Conservation (phyloP, 352 stramenopile species). For the Phytophthora hybrid region DNA sequence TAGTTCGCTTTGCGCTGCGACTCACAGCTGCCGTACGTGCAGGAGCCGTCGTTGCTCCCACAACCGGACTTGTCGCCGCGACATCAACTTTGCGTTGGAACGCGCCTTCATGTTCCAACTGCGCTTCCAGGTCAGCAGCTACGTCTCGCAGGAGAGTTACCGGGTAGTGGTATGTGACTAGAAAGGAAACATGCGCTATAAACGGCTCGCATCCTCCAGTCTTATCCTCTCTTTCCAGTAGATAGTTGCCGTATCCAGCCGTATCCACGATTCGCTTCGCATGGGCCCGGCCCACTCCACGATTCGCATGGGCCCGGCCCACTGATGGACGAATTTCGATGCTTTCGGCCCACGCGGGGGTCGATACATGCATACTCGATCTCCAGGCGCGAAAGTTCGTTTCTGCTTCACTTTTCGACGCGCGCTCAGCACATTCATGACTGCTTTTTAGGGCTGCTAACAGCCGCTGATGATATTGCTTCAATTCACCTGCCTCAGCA, state of each 20-base stretch:
- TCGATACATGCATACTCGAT: constrained; percentile 1
- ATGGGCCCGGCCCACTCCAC: neutral
- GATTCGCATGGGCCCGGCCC: neutral
- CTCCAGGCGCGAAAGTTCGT: neutral
- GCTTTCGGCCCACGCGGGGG: constrained; percentile 3
- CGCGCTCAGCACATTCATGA: neutral
- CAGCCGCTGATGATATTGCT: neutral
- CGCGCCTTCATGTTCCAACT: constrained; percentile 10
- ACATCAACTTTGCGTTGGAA: neutral
- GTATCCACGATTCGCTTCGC: neutral
- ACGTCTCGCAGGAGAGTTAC: neutral
- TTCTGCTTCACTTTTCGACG: neutral
- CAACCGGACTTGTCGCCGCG: neutral
- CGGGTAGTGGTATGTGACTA: constrained; percentile 3
- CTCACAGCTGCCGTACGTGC: no score
- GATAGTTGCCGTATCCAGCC: neutral
- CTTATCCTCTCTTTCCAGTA: neutral
- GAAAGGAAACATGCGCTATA: neutral
- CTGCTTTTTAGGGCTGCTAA: neutral
- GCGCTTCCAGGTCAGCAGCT: neutral
- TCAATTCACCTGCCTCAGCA: neutral
- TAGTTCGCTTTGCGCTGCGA: neutral
- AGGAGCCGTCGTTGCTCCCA: neutral
- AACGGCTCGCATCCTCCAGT: neutral
- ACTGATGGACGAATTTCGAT: constrained; percentile 5